A percentile compares a stretch with the other conserved stretches of the same genome.
phyloP scores from a whole-genome alignment of 306 rosid species.

The apple (Malus domestica) region DNA sequence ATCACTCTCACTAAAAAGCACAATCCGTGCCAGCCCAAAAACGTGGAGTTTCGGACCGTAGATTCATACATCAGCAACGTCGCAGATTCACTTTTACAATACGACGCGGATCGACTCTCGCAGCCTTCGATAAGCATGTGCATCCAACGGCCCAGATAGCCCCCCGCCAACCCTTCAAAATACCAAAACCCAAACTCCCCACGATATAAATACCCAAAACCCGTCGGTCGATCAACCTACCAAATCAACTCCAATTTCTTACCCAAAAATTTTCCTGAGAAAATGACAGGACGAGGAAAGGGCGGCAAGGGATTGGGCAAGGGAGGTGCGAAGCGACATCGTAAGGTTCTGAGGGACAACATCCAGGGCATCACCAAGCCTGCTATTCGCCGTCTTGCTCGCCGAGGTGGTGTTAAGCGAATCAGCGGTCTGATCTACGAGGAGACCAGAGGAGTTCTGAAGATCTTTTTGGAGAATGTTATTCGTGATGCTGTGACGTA shows the following conservation, averaged over 20 bases:
- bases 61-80: neutral
- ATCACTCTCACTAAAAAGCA: neutral
- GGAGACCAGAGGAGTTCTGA: neutral
- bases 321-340: slow-evolving; percentile 52
- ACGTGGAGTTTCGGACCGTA: neutral
- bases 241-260: neutral
- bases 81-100: neutral
- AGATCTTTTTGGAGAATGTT: neutral
- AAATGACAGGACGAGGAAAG: slow-evolving; percentile 56
- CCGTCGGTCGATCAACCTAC: rapidly evolving
- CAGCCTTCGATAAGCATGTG: neutral
- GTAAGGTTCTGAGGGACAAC: slow-evolving; percentile 49
- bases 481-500: neutral
- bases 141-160: slow-evolving; percentile 12
- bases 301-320: slow-evolving; percentile 61
- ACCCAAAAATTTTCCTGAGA: neutral
- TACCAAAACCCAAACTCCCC: neutral
- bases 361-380: slow-evolving; percentile 31
- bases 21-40: neutral
- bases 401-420: neutral
- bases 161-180: neutral
- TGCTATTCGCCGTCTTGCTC: neutral
- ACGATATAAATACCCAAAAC: neutral
- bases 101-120: slow-evolving; percentile 4
- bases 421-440: slow-evolving; percentile 15